Evolutionary conservation across 192 early-diverging fungal genomes (phyloP).

Genomic region (Cetraspora pellucida): DNA sequence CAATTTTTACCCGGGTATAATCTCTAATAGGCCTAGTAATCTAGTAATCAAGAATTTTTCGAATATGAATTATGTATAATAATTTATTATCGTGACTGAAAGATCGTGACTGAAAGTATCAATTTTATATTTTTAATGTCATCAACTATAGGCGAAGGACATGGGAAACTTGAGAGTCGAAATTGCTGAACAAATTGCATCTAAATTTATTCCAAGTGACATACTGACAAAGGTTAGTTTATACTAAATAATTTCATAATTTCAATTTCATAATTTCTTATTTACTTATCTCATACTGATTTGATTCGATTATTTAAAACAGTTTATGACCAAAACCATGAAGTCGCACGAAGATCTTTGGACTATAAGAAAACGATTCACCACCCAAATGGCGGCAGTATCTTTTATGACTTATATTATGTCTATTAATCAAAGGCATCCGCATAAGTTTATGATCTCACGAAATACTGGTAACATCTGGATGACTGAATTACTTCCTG

Average conservation of each 20-base stretch:
- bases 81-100: no score
- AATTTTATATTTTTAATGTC: no score
- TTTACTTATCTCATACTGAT: neutral
- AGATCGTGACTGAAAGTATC: no score
- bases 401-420: constrained; percentile 93
- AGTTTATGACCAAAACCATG: constrained; percentile 76
- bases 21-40: no score
- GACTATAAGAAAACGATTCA: constrained; percentile 94
- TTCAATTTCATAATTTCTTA: neutral
- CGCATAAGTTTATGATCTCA: constrained; percentile 89
- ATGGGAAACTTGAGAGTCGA: constrained; percentile 78
- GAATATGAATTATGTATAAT: no score
- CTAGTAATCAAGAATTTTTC: no score
- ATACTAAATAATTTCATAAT: constrained; percentile 5
- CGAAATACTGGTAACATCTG: constrained; percentile 84
- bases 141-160: neutral
- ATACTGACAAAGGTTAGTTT: constrained; percentile 73
- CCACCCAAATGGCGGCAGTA: constrained; percentile 82
- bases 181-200: constrained; percentile 85
- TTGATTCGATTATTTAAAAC: neutral
- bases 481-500: constrained; percentile 82
- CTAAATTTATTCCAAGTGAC: constrained; percentile 81
- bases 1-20: no score
- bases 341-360: constrained; percentile 87
- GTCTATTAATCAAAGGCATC: constrained; percentile 83